Conservation (phyloP, 495 filamentous ascomycete species). For the Aspergillus indologenus region DNA sequence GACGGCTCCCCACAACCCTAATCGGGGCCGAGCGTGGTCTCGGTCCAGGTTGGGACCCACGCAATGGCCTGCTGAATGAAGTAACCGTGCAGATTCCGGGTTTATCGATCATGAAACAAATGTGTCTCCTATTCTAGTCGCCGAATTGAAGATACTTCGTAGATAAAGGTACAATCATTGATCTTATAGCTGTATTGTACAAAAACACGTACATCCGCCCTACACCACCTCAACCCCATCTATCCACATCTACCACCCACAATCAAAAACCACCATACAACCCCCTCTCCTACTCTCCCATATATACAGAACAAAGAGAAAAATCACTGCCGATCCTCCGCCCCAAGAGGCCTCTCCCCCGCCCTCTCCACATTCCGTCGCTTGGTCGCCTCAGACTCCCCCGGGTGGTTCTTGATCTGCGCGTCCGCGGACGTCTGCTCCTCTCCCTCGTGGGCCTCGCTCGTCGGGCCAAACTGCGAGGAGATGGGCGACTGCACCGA, state of each 20-base stretch:
- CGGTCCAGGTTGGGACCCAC: background rate
- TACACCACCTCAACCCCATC: too few relatives aligned
- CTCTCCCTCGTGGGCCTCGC: constrained; percentile 3
- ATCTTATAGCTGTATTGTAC: too few relatives aligned
- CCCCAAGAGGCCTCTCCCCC: constrained; percentile 7
- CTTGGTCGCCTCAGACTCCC: background rate
- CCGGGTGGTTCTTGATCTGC: constrained; percentile 6
- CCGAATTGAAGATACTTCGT: too few relatives aligned
- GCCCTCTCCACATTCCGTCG: constrained; percentile 7
- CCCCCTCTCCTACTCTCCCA: too few relatives aligned
- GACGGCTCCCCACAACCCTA: background rate
- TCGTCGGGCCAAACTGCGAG: background rate
- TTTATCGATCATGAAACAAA: too few relatives aligned
- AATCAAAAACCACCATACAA: too few relatives aligned
- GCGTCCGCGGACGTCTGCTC: constrained; percentile 7
- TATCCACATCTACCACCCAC: too few relatives aligned
- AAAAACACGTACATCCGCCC: too few relatives aligned
- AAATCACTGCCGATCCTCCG: constrained; percentile 4
- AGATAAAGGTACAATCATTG: too few relatives aligned
- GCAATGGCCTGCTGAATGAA: background rate
- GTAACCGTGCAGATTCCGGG: background rate
- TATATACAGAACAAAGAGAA: too few relatives aligned
- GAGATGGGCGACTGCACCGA: constrained; percentile 8
- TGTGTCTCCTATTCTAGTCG: too few relatives aligned
- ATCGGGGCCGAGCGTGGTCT: too few relatives aligned